These are phyloP conservation scores for Stagonosporopsis vannaccii DNA, from an alignment of 2,329 filamentous ascomycete genomes.

Conservation along the genomic window DNA sequence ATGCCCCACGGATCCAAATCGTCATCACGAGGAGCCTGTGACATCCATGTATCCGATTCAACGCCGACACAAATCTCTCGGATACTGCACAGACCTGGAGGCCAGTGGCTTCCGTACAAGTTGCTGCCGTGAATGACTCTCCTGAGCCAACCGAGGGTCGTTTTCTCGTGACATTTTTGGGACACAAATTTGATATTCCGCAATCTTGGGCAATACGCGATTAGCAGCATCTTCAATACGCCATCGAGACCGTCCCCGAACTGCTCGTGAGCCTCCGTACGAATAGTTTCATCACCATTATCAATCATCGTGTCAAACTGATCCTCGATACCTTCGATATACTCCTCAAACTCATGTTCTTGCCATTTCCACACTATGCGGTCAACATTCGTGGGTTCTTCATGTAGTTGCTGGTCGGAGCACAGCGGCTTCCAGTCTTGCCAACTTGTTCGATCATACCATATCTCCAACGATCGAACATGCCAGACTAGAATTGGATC, in stretches of 20 bases:
- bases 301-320: constrained; percentile 13
- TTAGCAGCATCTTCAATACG: constrained; percentile 17
- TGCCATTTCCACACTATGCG: neutral
- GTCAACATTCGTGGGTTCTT: neutral
- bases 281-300: neutral
- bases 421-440: constrained; percentile 15
- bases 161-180: neutral
- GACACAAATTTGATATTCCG: constrained; percentile 18
- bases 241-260: constrained; percentile 17
- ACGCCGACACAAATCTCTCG: constrained; percentile 14
- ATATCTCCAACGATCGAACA: constrained; percentile 22
- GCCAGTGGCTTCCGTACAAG: constrained; percentile 5
- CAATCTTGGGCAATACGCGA: constrained; percentile 18
- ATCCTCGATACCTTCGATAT: constrained; percentile 8
- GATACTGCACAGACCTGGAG: constrained; percentile 6
- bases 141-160: constrained; percentile 18
- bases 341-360: constrained; percentile 7
- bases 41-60: constrained; percentile 17
- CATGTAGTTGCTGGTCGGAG: constrained; percentile 5
- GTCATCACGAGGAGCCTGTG: neutral
- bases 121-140: constrained; percentile 3
- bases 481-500: constrained; percentile 23
- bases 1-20: neutral
- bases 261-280: constrained; percentile 6
- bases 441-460: constrained; percentile 22